Evolutionary conservation across 192 early-diverging fungal genomes (phyloP), one percentile per base, ranked within the genome.

Genomic region (Pilobolus umbonatus): DNA sequence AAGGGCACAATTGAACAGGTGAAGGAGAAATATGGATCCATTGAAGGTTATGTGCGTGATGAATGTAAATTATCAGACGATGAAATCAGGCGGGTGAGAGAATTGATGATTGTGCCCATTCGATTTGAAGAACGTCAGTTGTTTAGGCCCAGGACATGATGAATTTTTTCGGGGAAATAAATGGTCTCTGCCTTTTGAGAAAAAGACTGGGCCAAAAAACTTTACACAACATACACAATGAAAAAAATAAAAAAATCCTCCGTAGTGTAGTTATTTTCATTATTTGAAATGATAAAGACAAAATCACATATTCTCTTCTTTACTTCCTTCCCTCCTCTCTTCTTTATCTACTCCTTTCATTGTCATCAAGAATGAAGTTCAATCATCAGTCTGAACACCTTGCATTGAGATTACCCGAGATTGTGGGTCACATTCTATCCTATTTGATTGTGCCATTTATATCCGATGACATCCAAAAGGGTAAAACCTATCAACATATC

Each of bases 21-120:
- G 28, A 63, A 71, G 25, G 68, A 60, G 22, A 67, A 67, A 45
- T 79, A 79, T 49, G 77, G 77, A n/a, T 73, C 73, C 2, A 73
- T 79, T 52, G 51, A 71, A 48, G 73, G 65, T 21, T 79, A 75
- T 62, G 58, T 79, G 32, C 43, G 42, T 6, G 68, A 67, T 9
- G 58, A 75, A 48, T 60, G 74, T 47, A 60, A 65, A 21, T 60
- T 79, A 51, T 71, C 64, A 6, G 34, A 58, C 43, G 65, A 73
- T 9, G 65, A 75, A 28, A 58, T 75, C 28, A 29, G 68, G 19
- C 60, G 55, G 19, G 69, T 79, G 19, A 64, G 73, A 38, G 60
- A 73, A 40, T 60, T 68, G 12, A 65, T 79, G 56, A 39, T 75
- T 17, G 62, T 75, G 38, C 72, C 68, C 10, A 75, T 79, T 44